Percentiles rank a stretch among this genome's conserved stretches.
phyloP scores from a whole-genome alignment of 768 basidiomycete species.

The Trametes cingulata region DNA sequence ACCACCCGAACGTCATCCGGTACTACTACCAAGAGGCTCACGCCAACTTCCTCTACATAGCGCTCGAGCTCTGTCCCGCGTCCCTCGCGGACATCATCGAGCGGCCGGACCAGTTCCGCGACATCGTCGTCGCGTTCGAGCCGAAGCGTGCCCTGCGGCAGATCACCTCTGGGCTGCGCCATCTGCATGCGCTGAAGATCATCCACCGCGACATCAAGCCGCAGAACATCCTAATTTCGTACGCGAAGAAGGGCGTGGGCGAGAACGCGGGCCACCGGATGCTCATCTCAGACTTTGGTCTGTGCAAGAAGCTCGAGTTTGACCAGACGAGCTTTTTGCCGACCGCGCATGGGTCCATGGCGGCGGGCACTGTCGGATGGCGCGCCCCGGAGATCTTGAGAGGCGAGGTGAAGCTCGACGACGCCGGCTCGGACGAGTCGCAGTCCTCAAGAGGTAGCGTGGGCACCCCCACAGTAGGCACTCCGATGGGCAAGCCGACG shows the following conservation, averaged over 20 bases:
- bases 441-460: slow-evolving; percentile 69
- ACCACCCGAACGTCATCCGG: slow-evolving; percentile 97
- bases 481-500: slow-evolving; percentile 50
- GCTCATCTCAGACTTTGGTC: slow-evolving; percentile 96
- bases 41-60: slow-evolving; percentile 94
- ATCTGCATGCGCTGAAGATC: slow-evolving; percentile 91
- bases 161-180: slow-evolving; percentile 83
- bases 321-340: slow-evolving; percentile 97
- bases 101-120: slow-evolving; percentile 72
- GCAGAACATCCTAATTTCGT: slow-evolving; percentile 91
- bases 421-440: slow-evolving; percentile 60
- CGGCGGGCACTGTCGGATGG: slow-evolving; percentile 95
- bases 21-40: slow-evolving; percentile 97
- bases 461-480: slow-evolving; percentile 43
- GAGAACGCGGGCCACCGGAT: slow-evolving; percentile 61
- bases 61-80: slow-evolving; percentile 91
- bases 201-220: slow-evolving; percentile 99
- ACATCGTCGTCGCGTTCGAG: slow-evolving; percentile 76
- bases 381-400: slow-evolving; percentile 94
- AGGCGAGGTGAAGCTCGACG: slow-evolving; percentile 92
- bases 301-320: slow-evolving; percentile 92
- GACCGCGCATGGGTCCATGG: slow-evolving; percentile 85
- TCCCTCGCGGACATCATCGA: slow-evolving; percentile 88
- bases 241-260: slow-evolving; percentile 55
- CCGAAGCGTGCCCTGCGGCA: slow-evolving; percentile 87